These are phyloP conservation scores for Arachnomyces sp. DNA, from an alignment of 2,329 filamentous ascomycete genomes.

Conservation along the genomic window DNA sequence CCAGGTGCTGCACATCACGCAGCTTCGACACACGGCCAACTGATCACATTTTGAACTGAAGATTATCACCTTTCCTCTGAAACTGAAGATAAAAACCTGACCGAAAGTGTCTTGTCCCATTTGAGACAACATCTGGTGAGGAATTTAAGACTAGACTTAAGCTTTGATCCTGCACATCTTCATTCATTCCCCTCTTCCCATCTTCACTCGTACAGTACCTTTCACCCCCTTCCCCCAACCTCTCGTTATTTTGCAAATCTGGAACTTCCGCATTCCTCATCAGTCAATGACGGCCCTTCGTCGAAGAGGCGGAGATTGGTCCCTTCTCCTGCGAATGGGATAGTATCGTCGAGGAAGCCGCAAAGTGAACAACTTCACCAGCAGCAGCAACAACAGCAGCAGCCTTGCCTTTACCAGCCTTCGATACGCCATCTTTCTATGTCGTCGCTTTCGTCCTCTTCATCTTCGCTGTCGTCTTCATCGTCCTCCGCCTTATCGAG, in stretches of 20 bases:
- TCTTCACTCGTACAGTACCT: not conserved
- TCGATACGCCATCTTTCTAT: not conserved
- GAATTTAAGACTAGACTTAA: no score
- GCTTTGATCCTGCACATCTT: no score
- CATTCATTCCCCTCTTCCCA: not conserved
- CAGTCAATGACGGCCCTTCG: conserved; percentile 26
- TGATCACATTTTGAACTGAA: no score
- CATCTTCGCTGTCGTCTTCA: conserved; percentile 2
- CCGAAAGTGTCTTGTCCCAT: no score
- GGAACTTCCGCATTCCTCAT: conserved; percentile 17
- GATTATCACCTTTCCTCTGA: no score
- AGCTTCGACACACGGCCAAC: no score
- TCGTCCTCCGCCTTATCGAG: conserved; percentile 15
- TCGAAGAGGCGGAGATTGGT: conserved; percentile 27
- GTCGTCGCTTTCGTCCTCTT: conserved; percentile 3
- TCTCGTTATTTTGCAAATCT: conserved; percentile 8
- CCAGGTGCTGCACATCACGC: no score
- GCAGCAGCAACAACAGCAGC: not conserved
- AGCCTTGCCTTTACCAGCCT: no score
- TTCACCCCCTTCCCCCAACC: not conserved
- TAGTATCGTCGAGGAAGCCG: conserved; percentile 1
- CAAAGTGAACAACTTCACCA: not conserved
- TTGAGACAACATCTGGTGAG: no score
- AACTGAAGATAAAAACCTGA: no score
- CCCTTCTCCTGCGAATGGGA: conserved; percentile 19